Base-by-base conservation (phyloP, 371 early-diverging fungal species). In the Entomophthora muscae region DNA sequence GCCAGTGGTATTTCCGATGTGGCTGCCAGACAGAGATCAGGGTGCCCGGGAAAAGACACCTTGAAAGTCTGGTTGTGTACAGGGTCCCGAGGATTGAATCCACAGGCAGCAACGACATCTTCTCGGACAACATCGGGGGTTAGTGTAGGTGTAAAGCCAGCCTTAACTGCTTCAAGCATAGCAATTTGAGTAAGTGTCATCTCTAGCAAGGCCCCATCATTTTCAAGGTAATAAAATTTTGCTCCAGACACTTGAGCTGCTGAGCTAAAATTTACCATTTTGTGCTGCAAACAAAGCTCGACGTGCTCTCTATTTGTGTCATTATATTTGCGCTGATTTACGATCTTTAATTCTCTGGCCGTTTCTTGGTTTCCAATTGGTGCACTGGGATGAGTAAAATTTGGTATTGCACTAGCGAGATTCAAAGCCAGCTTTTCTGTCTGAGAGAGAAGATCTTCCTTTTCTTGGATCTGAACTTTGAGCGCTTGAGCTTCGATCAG, bases 1-100 rank as follows among this genome's bases (percentile, higher is more conserved):
- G 92, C 93, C 28, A 95, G 70, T 0, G 95, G 91, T 58, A 95
- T 89, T 70, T 95, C 96, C 0, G 93, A 90, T 0, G 96, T 95
- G 1, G 90, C 95, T 0, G 89, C 76, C 31, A 95, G 73, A 65
- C 85, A 88, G 26, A 91, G 68, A 59, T 64, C 62, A 27, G 33
- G 54, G n/a, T 21, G 52, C 30, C 55, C 42, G 21, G 32, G 32
- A 27, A 29, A 51, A n/a, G 73, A 68, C 2, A 89, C 78, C 68
- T 80, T 80, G 66, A 91, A 95, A 2, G 86, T 92, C 68, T 93
- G 95, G 7, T 88, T 88, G 22, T 86, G 82, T 61, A 84, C 84
- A 12, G 70, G 66, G 30, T 76, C 73, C 21, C 91, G 72, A 3
- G 93, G 95, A 26, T 84, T 82, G 73, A 92, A 95, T 21, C 96